A percentile compares a stretch with the other conserved stretches of the same genome.
Conservation (phyloP, 2,329 filamentous ascomycete genomes). For the Dryadomyces sulphureus region DNA sequence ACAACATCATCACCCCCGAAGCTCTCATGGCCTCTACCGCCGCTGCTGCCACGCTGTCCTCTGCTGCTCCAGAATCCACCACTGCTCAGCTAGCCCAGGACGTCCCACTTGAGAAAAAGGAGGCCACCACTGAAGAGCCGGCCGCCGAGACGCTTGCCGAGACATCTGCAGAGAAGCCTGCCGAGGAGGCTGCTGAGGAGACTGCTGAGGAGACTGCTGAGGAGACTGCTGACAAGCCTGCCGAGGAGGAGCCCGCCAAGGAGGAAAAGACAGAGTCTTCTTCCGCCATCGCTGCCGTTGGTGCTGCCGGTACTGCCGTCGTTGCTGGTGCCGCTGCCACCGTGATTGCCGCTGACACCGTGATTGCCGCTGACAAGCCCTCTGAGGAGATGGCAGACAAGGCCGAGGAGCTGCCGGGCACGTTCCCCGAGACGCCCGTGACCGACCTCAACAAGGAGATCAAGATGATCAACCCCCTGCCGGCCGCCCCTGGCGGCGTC, state of each 20-base stretch:
- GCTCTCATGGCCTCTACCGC: slow-evolving; percentile 43
- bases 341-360: not conserved
- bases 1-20: slow-evolving; percentile 76
- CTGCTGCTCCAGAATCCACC: slow-evolving; percentile 53
- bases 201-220: not conserved
- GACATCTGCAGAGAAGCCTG: not conserved
- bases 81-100: slow-evolving; percentile 47
- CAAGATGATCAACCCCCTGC: slow-evolving; percentile 41
- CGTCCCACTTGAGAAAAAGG: not conserved
- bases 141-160: not conserved
- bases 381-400: not conserved
- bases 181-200: not conserved
- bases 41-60: slow-evolving; percentile 40
- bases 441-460: slow-evolving; percentile 36
- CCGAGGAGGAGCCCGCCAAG: not conserved
- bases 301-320: slow-evolving; percentile 3
- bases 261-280: slow-evolving; percentile 1
- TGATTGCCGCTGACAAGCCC: not conserved
- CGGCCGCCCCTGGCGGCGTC: slow-evolving; percentile 46
- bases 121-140: not conserved
- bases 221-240: not conserved
- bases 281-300: slow-evolving; percentile 4
- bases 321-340: slow-evolving; percentile 2
- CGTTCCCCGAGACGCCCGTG: slow-evolving; percentile 35
- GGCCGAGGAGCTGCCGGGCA: slow-evolving; percentile 19